Percentiles rank a stretch among this genome's conserved stretches.
These are phyloP conservation scores for Talaromyces albobiverticillius DNA, from an alignment of 2,329 filamentous ascomycete genomes.

Conservation along the genomic window DNA sequence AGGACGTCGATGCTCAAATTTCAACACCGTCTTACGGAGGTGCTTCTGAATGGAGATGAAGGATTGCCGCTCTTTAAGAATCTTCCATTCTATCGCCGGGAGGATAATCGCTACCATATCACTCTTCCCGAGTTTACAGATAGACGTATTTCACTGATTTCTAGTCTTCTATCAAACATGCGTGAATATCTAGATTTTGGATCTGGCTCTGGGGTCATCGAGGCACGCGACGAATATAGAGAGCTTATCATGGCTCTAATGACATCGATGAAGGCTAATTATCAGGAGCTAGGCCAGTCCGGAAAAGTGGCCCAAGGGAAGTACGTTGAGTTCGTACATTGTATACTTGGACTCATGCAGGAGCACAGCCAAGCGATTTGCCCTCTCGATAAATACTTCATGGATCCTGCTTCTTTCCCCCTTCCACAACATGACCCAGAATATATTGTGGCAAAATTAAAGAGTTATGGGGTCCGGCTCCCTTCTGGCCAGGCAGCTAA, in stretches of 20 bases:
- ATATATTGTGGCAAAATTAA: constrained; percentile 61
- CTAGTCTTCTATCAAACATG: constrained; percentile 59
- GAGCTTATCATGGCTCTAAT: constrained; percentile 56
- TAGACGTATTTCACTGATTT: constrained; percentile 55
- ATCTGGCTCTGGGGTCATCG: constrained; percentile 32
- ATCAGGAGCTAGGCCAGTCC: constrained; percentile 50
- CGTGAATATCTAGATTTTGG: constrained; percentile 43
- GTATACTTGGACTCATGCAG: constrained; percentile 58
- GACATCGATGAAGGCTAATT: constrained; percentile 60
- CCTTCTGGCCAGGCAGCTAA: constrained; percentile 49
- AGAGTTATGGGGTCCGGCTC: constrained; percentile 57
- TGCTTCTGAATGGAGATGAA: constrained; percentile 49
- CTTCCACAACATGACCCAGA: constrained; percentile 58
- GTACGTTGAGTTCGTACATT: constrained; percentile 62
- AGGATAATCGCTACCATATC: constrained; percentile 44
- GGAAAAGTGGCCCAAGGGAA: constrained; percentile 41
- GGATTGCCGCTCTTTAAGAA: constrained; percentile 53
- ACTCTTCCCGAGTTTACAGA: constrained; percentile 52
- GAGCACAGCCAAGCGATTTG: constrained; percentile 58
- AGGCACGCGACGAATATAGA: constrained; percentile 44
- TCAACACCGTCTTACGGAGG: constrained; percentile 56
- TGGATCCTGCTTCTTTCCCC: constrained; percentile 58
- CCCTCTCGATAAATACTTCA: constrained; percentile 58
- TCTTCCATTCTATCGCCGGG: constrained; percentile 51
- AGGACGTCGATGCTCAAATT: constrained; percentile 60